phyloP scores from a whole-genome alignment of 2,329 filamentous ascomycete species.

The Diaporthe helianthi region DNA sequence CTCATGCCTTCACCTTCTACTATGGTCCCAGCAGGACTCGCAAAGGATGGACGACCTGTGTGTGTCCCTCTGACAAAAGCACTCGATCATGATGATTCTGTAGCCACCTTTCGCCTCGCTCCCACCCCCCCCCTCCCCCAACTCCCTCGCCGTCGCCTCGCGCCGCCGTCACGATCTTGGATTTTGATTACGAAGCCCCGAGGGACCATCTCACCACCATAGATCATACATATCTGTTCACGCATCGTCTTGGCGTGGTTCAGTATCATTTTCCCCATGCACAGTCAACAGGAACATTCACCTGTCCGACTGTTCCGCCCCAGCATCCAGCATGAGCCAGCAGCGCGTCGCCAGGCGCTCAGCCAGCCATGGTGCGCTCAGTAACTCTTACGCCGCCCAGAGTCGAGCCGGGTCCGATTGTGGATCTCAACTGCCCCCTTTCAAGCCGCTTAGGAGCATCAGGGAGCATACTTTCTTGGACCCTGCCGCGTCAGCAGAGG shows the following conservation, averaged over 20 bases:
- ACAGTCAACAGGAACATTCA: constrained; percentile 9
- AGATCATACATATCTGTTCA: constrained; percentile 30
- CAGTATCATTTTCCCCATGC: constrained; percentile 28
- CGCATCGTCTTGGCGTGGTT: constrained; percentile 26
- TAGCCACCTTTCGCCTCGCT: not conserved
- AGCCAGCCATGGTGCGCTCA: constrained; percentile 50
- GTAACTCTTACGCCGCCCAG: constrained; percentile 43
- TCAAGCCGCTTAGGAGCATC: constrained; percentile 52
- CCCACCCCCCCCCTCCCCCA: too few species aligned
- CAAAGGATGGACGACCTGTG: not conserved
- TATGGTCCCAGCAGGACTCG: not conserved
- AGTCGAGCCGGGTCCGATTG: constrained; percentile 35
- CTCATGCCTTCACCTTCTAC: not conserved
- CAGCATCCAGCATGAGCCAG: constrained; percentile 29
- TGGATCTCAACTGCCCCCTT: constrained; percentile 37
- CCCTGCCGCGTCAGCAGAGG: constrained; percentile 63
- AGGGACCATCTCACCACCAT: constrained; percentile 9
- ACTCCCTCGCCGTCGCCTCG: not conserved
- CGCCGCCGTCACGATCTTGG: constrained; percentile 24
- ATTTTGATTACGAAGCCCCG: constrained; percentile 30
- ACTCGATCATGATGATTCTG: constrained; percentile 23
- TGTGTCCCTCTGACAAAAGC: not conserved
- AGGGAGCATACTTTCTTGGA: constrained; percentile 53
- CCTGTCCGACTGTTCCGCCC: not conserved
- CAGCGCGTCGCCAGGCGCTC: constrained; percentile 42